Evolutionary conservation across 192 early-diverging fungal genomes (phyloP).

Genomic region (Paraglomus occultum): DNA sequence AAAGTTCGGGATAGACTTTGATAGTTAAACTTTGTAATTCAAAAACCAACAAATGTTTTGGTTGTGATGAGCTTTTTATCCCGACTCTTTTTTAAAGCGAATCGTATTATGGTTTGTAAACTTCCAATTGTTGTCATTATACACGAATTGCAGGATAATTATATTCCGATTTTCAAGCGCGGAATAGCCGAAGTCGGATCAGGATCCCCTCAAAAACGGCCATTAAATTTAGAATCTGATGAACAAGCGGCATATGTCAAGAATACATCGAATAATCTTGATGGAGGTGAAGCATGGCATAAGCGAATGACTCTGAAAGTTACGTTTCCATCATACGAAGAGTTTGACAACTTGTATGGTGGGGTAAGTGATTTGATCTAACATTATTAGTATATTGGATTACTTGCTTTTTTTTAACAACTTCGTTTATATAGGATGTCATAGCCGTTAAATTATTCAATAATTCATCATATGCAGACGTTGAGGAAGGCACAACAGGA

Average conservation of each 20-base stretch:
- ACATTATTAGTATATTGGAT: background rate
- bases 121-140: background rate
- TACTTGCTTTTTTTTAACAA: background rate
- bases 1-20: background rate
- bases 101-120: too few species aligned
- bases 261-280: too few species aligned
- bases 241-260: too few species aligned
- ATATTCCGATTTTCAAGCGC: slow-evolving; percentile 11
- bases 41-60: too few species aligned
- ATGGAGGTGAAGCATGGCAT: slow-evolving; percentile 5
- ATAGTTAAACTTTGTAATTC: too few species aligned
- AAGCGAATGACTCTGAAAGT: slow-evolving; percentile 3
- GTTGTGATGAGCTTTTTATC: too few species aligned
- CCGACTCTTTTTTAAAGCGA: too few species aligned
- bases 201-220: background rate
- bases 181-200: background rate
- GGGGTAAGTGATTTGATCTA: background rate
- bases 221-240: background rate
- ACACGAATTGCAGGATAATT: slow-evolving; percentile 1
- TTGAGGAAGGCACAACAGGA: background rate
- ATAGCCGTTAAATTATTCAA: slow-evolving; percentile 21
- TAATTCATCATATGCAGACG: slow-evolving; percentile 1
- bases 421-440: slow-evolving; percentile 3
- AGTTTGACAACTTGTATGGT: background rate
- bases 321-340: background rate